Base-by-base conservation (phyloP, 495 filamentous ascomycete genomes). In the Tuber aestivum region DNA sequence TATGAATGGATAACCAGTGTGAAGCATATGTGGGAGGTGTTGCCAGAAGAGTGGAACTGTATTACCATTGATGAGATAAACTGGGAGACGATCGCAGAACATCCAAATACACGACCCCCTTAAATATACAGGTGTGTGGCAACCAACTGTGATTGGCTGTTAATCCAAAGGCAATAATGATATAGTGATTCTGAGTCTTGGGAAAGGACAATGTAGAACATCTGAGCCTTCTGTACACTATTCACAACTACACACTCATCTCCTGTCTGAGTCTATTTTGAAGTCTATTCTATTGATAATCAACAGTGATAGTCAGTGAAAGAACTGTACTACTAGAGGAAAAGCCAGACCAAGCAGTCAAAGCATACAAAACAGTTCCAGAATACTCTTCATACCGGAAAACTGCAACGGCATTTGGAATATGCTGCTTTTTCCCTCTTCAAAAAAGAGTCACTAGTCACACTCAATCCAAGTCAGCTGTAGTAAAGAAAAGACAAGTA, bases 21-120 rank as follows among this genome's bases (percentile, higher is more conserved):
- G 38, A 40, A 40, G 38, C 38, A 40, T 40, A 40, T 40, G 38
- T 7, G 38, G 7, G 7, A 76, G 37, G 70, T 72, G 16, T 42
- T 72, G 23, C 20, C 38, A 27, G 74, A 76, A 27, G 70, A 76
- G 40, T 76, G 70, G 32, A 56, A 73, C 41, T 0, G 23, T 38
- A 42, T 72, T 35, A 76, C 45, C 32, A 76, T 69, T 56, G 74
- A 72, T 65, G 45, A 73, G 37, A 76, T 76, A 18, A 76, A 76
- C 65, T n/a, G n/a, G n/a, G n/a, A n/a, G n/a, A 41, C 41, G 14
- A 45, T 45, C 16, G 42, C 42, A 18, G 42, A 45, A 45, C 42
- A 45, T 1, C 1, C 14, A 45, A 45, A 45, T 45, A 45, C 16
- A 45, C 42, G 16, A 3, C 42, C 16, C 16, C 16, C 2, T 18